A percentile compares a stretch with the other conserved stretches of the same genome.
Evolutionary conservation across 73 alveolate species (phyloP).

Genomic region (Tetrahymena malaccensis): DNA sequence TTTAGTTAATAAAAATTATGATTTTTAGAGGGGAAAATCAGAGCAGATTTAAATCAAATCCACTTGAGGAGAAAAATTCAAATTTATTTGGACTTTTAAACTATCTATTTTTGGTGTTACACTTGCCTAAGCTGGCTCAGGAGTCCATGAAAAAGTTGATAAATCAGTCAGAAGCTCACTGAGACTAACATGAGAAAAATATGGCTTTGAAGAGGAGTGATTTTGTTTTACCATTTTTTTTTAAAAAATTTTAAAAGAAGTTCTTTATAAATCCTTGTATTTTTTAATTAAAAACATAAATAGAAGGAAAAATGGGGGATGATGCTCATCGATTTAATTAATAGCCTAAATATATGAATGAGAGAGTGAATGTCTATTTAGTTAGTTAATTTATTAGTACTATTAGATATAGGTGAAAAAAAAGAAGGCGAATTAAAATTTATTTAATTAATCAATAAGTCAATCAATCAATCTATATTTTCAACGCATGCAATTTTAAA

Average conservation of each 20-base stretch:
- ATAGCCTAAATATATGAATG: not conserved
- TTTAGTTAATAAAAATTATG: not conserved
- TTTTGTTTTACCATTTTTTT: not conserved
- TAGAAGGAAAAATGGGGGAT: not conserved
- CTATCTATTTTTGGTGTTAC: not conserved
- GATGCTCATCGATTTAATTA: not conserved
- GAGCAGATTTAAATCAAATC: not conserved
- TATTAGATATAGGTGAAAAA: not conserved
- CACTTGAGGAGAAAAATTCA: not conserved
- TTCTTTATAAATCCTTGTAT: not conserved
- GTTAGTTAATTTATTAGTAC: not conserved
- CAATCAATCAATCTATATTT: not conserved
- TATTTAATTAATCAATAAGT: too few relatives aligned
- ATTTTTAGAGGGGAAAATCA: not conserved
- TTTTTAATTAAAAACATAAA: not conserved
- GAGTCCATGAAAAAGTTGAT: not conserved
- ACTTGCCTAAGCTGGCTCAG: not conserved
- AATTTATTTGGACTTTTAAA: not conserved
- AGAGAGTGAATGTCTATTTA: not conserved
- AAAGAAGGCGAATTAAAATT: not conserved
- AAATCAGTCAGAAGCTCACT: not conserved
- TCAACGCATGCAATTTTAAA: not conserved
- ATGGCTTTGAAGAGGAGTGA: not conserved
- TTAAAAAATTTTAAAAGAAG: not conserved
- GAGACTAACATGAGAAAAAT: not conserved